Conservation (phyloP, 2,329 filamentous ascomycete species). For the Calonectria hongkongensis region DNA sequence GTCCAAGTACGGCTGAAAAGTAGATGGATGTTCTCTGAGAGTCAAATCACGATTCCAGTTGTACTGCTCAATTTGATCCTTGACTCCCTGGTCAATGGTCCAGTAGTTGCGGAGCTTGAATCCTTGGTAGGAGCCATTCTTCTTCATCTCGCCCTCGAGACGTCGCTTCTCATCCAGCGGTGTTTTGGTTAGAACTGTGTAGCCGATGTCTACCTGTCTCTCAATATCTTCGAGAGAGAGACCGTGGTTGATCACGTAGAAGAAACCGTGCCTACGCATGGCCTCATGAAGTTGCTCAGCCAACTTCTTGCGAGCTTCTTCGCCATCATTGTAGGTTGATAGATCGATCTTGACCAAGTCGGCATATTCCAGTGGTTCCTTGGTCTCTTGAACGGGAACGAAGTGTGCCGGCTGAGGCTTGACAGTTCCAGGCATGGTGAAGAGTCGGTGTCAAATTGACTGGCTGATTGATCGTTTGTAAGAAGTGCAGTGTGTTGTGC, state of each 20-base stretch:
- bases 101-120: neutral
- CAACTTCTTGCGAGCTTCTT: neutral
- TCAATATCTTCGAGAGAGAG: neutral
- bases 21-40: neutral
- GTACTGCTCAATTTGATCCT: conserved; percentile 12
- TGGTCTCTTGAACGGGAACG: neutral
- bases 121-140: neutral
- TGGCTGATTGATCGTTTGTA: neutral
- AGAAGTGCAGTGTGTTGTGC: neutral
- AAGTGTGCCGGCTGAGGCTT: neutral
- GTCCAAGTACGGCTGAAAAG: neutral
- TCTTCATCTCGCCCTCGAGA: neutral
- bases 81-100: neutral
- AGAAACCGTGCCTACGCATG: conserved; percentile 14
- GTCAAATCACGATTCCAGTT: neutral
- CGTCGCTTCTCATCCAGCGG: neutral
- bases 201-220: neutral
- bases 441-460: neutral
- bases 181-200: neutral
- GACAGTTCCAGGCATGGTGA: conserved; percentile 1
- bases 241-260: conserved; percentile 24
- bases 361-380: neutral
- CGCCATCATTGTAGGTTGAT: neutral
- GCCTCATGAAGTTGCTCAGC: neutral
- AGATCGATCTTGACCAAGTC: neutral